phyloP scores from a whole-genome alignment of 2,329 filamentous ascomycete species.

The Rutstroemia sp. region DNA sequence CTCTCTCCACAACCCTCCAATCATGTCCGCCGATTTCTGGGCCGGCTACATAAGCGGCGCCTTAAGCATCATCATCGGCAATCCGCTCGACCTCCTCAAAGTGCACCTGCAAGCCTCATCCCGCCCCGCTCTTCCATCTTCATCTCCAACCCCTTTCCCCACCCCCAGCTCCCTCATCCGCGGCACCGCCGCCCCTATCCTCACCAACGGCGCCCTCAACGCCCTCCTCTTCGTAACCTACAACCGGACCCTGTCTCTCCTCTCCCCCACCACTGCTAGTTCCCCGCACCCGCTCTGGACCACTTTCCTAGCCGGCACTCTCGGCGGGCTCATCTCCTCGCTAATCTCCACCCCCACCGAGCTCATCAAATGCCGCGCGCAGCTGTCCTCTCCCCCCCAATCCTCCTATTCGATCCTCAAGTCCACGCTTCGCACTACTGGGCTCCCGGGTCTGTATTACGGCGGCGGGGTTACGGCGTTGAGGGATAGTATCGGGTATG shows the following conservation, averaged over 20 bases:
- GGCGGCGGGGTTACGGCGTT: conserved; percentile 76
- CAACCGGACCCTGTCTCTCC: conserved; percentile 66
- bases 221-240: conserved; percentile 86
- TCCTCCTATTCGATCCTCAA: conserved; percentile 50
- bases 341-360: conserved; percentile 83
- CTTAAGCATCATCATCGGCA: conserved; percentile 79
- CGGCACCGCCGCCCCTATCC: conserved; percentile 75
- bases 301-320: conserved; percentile 72
- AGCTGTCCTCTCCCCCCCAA: conserved; percentile 44
- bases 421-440: conserved; percentile 50
- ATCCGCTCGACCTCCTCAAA: conserved; percentile 75
- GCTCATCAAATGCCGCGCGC: conserved; percentile 81
- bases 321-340: conserved; percentile 79
- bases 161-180: conserved; percentile 38
- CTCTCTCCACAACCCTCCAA: neutral
- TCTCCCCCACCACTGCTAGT: conserved; percentile 30
- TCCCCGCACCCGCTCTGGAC: conserved; percentile 46
- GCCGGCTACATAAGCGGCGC: conserved; percentile 86
- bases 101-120: conserved; percentile 65
- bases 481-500: conserved; percentile 86
- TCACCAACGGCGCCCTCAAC: conserved; percentile 87
- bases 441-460: conserved; percentile 66
- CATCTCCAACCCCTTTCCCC: conserved; percentile 27
- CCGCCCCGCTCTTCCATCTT: conserved; percentile 2
- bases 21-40: conserved; percentile 70